Evolutionary conservation across 1,284 basidiomycete species (phyloP), one percentile per base, ranked within the genome.

Genomic region (Lentinus polychrous): DNA sequence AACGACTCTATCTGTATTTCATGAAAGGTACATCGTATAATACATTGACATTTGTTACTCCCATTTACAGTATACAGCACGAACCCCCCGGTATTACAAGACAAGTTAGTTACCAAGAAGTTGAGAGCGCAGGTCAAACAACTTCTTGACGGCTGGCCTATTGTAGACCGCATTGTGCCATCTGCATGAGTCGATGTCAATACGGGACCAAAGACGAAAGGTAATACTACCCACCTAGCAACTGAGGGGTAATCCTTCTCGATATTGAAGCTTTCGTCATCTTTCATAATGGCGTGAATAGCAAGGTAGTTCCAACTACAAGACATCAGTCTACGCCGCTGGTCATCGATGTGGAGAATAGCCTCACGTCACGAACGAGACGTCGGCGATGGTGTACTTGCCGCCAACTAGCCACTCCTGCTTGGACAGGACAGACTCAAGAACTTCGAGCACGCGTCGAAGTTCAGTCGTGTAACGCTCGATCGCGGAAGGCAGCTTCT

Each of bases 401-500:
- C 39, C 44, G 3, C 44, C 53, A 12, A 48, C 46, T 6, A 55
- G 53, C 41, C 46, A 55, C 17, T 53, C 46, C 24, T 55, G 49
- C 45, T 55, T 57, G 36, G 47, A 45, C 5, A 57, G 43, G 8
- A 55, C 55, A 31, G 42, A 40, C 33, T 67, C 61, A 11, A 66
- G 54, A 2, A 67, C 64, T 12, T 57, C 51, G 18, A 59, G 49
- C 12, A 67, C 59, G 31, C 65, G 60, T 35, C 48, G 41, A 23
- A 56, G 57, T 50, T 67, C 65, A 37, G 59, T 56, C 22, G 50
- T 40, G 53, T 64, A 66, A 7, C 65, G 52, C 39, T 65, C 57
- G 34, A 60, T 52, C 27, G 56, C 58, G 31, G 47, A 51, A 8
- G 55, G 60, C 46, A 57, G 27, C 34, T 59, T 52, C 52, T 60